Base-by-base conservation (phyloP, 2,329 filamentous ascomycete species). In the Penicillium fuscoglaucum region DNA sequence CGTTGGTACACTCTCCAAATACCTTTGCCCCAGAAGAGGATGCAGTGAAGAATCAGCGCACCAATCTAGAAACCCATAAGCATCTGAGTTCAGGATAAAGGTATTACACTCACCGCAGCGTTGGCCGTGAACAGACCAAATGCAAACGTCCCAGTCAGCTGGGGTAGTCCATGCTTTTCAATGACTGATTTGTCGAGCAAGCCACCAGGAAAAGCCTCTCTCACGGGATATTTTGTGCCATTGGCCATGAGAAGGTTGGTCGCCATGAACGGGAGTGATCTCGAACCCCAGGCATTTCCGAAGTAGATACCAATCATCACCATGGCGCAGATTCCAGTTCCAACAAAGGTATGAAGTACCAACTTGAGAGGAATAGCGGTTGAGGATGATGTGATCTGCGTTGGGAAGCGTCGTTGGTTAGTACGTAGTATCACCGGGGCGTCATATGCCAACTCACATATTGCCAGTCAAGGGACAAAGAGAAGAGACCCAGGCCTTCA, bases 121-220 rank as follows among this genome's bases (percentile, higher is more conserved):
- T 85, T 84, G 2, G 82, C 81, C 73, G 84, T 84, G 59, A 85
- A 79, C 74, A 85, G 76, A 2, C 78, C 72, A 47, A 79, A 84
- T 0, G 81, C 82, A 63, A 84, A 84, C 1, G 70, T 76, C 1
- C 80, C 82, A 0, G 77, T 78, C 3, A 85, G 66, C 8, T 67
- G 74, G 0, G 83, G 83, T 2, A 80, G 58, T 1, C 83, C 83
- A 49, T 78, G 75, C 28, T 72, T 66, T 0, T 68, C 70, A 24
- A 85, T 55, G 0, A 77, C 76, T 0, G 67, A 61, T 55, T 78
- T 45, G 31, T 64, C 56, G 4, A 66, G 63, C 3, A 60, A 43
- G 19, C 62, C 63, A 5, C 29, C 57, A 55, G 60, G 82, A 67
- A 21, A 85, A 70, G 10, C 81, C 59, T 26, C 75, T 76, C 1